Evolutionary conservation across 352 stramenopile genomes (phyloP), one percentile per base, ranked within the genome.

Genomic region (Phytophthora meadii): DNA sequence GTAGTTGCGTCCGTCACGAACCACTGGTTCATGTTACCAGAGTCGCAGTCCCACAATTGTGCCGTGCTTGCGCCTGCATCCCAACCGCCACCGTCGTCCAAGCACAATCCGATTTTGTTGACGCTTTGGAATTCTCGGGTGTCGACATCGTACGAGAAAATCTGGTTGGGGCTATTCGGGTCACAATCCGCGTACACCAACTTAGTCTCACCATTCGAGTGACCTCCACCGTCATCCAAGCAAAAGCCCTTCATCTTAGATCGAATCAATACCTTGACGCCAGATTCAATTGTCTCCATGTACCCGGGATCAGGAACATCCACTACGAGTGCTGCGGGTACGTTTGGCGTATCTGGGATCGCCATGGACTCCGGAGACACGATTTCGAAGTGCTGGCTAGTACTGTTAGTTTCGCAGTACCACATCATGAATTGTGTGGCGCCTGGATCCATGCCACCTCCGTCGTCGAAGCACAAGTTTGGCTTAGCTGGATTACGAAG

Each of bases 391-490:
- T 54, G 45, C 36, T 78, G 70, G 50, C 54, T 62, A 11, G 37
- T 30, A 25, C 51, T 72, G 30, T 53, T 56, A 0, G 28, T 17
- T 19, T 70, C 64, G 52, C 56, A 67, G 51, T 63, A 3, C 58
- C 40, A 68, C 2, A 75, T 4, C 28, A 22, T 28, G 30, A 42
- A 54, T 41, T 25, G 57, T 58, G 12, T 58, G 46, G 12, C 11
- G 2, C 65, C 60, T 9, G 61, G 32, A 5, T 28, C 15, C 32
- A 46, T 67, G 8, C 50, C 58, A 37, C 58, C 58, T 5, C 58
- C 59, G 19, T 77, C 72, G 27, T 80, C 64, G n/a, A 77, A 51
- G 36, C 72, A 81, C 39, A 76, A 32, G 47, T 66, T 66, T 10
- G 51, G 7, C 32, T 79, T 76, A 9, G 25, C 52, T n/a, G 67